Evolutionary conservation across 1,139 yeast species (phyloP), one percentile per base, ranked within the genome.

Genomic region (Yamadazyma sp.): DNA sequence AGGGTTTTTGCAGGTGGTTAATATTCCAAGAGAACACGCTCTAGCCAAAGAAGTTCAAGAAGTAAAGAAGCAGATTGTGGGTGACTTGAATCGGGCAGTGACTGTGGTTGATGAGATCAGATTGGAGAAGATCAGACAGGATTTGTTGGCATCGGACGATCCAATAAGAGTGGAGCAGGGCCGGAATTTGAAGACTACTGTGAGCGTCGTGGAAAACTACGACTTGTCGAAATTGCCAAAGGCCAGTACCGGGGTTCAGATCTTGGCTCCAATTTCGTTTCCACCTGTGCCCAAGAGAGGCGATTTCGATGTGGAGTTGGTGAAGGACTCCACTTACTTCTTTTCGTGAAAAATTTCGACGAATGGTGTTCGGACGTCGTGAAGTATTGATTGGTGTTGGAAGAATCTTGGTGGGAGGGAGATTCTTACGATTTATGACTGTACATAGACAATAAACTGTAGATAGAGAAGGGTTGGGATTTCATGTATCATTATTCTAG

Each of bases 251-350:
- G 64, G 59, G 36, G 51, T 58, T 42, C 70, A 63, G 46, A 56
- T 71, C 4, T 59, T 73, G 44, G 81, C 79, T 8, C 96, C 95
- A 15, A 68, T 91, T 48, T 64, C 61, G 37, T 73, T 91, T 51
- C 95, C 96, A 0, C 74, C 71, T 0, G 78, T 89, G 31, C 98
- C 98, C 11, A 66, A 75, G 38, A 85, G 79, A 61, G 98, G 97
- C 34, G 82, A 81, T 24, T 87, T 91, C 55, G 95, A 91, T 56
- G 95, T 92, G 32, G 65, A 69, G 34, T 77, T 76, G 45, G 83
- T 92, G 39, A 75, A 76, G 53, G 76, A 82, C 35, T 87, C 96
- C 44, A 75, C 75, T 36, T 92, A 92, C 63, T 92, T 92, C 72
- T 92, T 92, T 64, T 67, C 77, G 34, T 73, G 33, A 8, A 20